Percentiles rank a stretch among this genome's conserved stretches.
Evolutionary conservation across 108 stramenopile genomes (phyloP).

Genomic region (Fragilaria crotonensis): DNA sequence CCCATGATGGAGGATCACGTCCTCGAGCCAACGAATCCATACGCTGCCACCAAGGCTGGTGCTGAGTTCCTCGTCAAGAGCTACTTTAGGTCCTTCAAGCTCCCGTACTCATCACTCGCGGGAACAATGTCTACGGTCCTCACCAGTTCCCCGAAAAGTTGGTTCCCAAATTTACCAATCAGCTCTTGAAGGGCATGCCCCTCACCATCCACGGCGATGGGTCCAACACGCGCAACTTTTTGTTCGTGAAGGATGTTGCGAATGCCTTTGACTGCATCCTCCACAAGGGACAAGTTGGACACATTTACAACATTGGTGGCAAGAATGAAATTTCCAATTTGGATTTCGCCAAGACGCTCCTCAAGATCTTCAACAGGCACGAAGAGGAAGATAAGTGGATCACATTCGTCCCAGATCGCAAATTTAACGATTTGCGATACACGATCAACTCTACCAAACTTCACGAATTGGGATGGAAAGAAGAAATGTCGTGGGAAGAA

Average conservation of each 20-base stretch:
- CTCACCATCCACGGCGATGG: slow-evolving; percentile 98
- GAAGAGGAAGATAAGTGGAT: slow-evolving; percentile 63
- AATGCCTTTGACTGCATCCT: slow-evolving; percentile 93
- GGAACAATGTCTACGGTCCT: slow-evolving; percentile 99
- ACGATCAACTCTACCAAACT: slow-evolving; percentile 90
- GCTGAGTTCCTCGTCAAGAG: slow-evolving; percentile 97
- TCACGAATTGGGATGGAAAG: slow-evolving; percentile 85
- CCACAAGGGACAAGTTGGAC: slow-evolving; percentile 38
- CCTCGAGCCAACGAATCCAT: slow-evolving; percentile 97
- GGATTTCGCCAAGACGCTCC: slow-evolving; percentile 77
- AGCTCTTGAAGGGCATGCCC: slow-evolving; percentile 78
- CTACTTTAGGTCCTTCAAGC: slow-evolving; percentile 88
- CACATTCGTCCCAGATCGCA: slow-evolving; percentile 89
- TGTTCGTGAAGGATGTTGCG: slow-evolving; percentile 97
- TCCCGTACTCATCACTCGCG: slow-evolving; percentile 94
- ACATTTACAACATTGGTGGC: slow-evolving; percentile 98
- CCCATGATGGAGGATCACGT: slow-evolving; percentile 97
- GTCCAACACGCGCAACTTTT: slow-evolving; percentile 93
- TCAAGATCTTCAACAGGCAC: slow-evolving; percentile 68
- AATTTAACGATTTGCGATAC: slow-evolving; percentile 99
- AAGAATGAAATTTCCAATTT: slow-evolving; percentile 86
- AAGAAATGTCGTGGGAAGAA: slow-evolving; percentile 94
- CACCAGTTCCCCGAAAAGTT: slow-evolving; percentile 99
- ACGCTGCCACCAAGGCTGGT: slow-evolving; percentile 98
- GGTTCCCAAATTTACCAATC: slow-evolving; percentile 98